Evolutionary conservation across 176 grass and related monocot genomes (phyloP).

Genomic region (Musa schizocarpa): DNA sequence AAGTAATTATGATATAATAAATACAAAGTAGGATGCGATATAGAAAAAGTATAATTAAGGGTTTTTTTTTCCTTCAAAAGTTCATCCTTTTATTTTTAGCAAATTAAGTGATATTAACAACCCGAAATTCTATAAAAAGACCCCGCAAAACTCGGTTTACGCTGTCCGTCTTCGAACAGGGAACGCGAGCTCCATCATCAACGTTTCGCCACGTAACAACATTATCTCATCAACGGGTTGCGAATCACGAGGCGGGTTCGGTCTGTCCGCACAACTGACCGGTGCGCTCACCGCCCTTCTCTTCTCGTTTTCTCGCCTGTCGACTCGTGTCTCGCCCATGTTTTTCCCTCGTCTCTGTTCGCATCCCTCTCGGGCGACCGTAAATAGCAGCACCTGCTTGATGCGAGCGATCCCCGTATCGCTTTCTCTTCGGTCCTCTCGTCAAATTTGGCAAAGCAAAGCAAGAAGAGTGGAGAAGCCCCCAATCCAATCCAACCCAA

Average conservation of each 20-base stretch:
- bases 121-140: neutral
- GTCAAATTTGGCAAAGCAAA: neutral
- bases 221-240: neutral
- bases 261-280: neutral
- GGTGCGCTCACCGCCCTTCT: neutral
- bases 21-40: too few species aligned
- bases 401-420: neutral
- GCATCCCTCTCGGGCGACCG: neutral
- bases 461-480: neutral
- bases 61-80: too few species aligned
- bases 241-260: neutral
- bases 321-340: neutral
- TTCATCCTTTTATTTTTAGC: too few species aligned
- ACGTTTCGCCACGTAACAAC: neutral
- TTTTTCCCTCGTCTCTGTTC: neutral
- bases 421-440: neutral
- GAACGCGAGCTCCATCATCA: neutral
- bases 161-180: neutral
- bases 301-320: neutral
- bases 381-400: neutral
- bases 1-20: too few species aligned
- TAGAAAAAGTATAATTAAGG: too few species aligned
- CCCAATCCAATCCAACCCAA: neutral
- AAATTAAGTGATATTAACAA: too few species aligned
- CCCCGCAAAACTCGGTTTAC: neutral